phyloP scores from a whole-genome alignment of 2,329 filamentous ascomycete genomes.

The Penicillium sp. region DNA sequence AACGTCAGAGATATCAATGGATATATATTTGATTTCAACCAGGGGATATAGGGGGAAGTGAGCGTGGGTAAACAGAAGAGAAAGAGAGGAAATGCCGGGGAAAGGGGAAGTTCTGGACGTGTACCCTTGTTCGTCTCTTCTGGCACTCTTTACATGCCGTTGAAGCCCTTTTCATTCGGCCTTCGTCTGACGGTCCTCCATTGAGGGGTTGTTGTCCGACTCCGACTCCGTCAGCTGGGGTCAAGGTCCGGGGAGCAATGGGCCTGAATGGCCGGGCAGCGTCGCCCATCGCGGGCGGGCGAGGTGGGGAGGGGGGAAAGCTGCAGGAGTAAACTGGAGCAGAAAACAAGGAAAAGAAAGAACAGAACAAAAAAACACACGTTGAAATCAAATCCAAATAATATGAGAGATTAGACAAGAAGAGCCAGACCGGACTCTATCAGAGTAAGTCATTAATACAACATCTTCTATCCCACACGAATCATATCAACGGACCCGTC shows the following conservation, averaged over 20 bases:
- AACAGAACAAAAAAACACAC: constrained; percentile 1
- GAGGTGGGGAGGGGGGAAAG: background rate
- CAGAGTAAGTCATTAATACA: constrained; percentile 5
- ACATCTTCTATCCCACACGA: constrained; percentile 9
- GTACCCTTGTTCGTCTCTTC: constrained; percentile 39
- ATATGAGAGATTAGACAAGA: background rate
- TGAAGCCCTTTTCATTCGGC: constrained; percentile 36
- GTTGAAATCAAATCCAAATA: constrained; percentile 3
- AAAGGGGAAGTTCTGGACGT: background rate
- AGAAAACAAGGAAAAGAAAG: constrained; percentile 1
- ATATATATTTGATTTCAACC: background rate
- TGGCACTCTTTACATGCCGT: constrained; percentile 41
- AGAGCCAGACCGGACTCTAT: background rate
- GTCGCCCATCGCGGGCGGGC: constrained; percentile 27
- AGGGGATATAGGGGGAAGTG: background rate
- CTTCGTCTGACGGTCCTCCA: constrained; percentile 27
- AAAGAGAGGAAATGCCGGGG: background rate
- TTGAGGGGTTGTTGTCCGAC: constrained; percentile 15
- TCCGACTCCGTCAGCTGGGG: constrained; percentile 9
- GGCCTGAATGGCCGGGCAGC: constrained; percentile 30
- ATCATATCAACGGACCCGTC: constrained; percentile 10
- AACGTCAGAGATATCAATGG: constrained; percentile 6
- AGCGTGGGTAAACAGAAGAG: background rate
- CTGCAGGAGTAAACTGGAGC: background rate
- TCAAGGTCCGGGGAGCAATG: constrained; percentile 31